A percentile compares a stretch with the other conserved stretches of the same genome.
These are phyloP conservation scores for Suillus subalutaceus DNA, from an alignment of 768 basidiomycete species.

Conservation along the genomic window DNA sequence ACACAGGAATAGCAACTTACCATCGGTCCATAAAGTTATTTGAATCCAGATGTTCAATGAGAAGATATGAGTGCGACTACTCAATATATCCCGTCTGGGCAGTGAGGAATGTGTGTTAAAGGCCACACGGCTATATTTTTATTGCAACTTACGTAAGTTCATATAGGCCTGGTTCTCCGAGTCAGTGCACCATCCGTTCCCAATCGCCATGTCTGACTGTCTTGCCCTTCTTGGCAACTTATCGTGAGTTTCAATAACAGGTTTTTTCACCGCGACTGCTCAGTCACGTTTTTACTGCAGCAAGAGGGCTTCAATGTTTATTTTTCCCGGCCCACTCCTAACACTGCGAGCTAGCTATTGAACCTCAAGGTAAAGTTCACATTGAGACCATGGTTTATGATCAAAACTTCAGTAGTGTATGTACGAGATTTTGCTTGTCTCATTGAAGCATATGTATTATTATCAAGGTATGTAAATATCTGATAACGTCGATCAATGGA, in stretches of 20 bases:
- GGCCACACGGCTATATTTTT: not conserved
- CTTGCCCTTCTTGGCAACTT: not conserved
- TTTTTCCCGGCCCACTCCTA: not conserved
- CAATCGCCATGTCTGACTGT: not conserved
- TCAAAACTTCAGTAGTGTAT: too few species aligned
- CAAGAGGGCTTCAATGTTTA: not conserved
- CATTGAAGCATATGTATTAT: not conserved
- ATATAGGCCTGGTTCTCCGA: too few species aligned
- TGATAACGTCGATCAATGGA: not conserved
- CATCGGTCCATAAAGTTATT: constrained; percentile 5
- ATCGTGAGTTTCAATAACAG: not conserved
- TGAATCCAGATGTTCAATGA: not conserved
- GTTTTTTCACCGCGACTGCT: not conserved
- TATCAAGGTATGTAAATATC: not conserved
- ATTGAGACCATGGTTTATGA: too few species aligned
- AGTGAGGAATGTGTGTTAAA: not conserved
- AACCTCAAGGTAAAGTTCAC: too few species aligned
- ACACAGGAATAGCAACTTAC: constrained; percentile 23
- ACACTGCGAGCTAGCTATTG: too few species aligned
- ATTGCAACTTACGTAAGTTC: not conserved
- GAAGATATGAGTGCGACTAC: not conserved
- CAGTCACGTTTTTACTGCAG: not conserved
- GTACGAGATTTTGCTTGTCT: not conserved
- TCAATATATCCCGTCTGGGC: not conserved
- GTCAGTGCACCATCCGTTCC: not conserved